Evolutionary conservation across 169 alveolate genomes (phyloP).

Genomic region (Plasmodium fragile): DNA sequence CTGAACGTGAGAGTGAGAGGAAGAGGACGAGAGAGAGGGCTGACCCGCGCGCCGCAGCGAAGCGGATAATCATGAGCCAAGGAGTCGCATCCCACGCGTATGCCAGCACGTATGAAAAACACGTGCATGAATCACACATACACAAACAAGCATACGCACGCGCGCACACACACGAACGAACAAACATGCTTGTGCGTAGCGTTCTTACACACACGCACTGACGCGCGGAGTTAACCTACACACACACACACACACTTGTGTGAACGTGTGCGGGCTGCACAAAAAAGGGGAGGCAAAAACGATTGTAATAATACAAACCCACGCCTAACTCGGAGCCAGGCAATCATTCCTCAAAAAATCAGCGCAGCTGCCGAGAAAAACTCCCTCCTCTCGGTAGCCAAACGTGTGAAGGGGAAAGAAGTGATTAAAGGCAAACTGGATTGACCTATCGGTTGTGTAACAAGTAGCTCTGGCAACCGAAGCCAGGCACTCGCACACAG

Average conservation of each 20-base stretch:
- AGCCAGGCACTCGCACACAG: neutral
- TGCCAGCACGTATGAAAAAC: neutral
- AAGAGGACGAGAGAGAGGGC: neutral
- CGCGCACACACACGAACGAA: neutral
- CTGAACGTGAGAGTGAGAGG: neutral
- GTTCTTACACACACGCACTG: neutral
- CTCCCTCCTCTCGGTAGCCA: neutral
- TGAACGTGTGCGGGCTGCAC: neutral
- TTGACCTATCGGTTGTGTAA: neutral
- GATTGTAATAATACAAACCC: neutral
- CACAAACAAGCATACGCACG: neutral
- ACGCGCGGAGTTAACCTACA: neutral
- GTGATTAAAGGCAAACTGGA: neutral
- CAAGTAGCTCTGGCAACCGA: neutral
- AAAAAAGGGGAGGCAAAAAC: neutral
- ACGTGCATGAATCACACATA: neutral
- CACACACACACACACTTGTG: neutral
- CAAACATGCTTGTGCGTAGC: neutral
- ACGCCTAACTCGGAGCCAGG: neutral
- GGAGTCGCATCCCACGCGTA: neutral
- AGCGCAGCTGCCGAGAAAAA: neutral
- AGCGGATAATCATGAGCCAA: neutral
- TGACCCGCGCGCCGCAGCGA: neutral
- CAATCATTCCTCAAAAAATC: neutral
- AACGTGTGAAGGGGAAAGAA: neutral